These are phyloP conservation scores for Favolaschia claudopus DNA, from an alignment of 768 basidiomycete genomes.

Conservation along the genomic window DNA sequence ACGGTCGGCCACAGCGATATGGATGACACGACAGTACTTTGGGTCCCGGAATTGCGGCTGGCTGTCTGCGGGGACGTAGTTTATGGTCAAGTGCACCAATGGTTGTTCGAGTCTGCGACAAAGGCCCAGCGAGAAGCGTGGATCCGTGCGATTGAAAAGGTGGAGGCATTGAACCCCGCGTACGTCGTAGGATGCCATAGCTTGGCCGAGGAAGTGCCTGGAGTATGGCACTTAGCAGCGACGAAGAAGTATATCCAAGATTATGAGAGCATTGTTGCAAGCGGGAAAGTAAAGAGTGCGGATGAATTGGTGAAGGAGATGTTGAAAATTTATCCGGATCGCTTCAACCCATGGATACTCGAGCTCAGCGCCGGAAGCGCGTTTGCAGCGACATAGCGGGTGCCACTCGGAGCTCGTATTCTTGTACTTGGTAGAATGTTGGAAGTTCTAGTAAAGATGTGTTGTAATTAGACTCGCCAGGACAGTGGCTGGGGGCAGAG, in stretches of 20 bases:
- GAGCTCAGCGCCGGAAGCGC: too few relatives aligned
- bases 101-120: constrained; percentile 12
- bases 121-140: constrained; percentile 15
- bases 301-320: constrained; percentile 8
- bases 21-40: constrained; percentile 16
- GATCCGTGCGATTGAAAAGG: constrained; percentile 14
- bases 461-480: too few relatives aligned
- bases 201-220: constrained; percentile 11
- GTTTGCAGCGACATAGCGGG: too few relatives aligned
- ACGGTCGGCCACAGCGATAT: constrained; percentile 12
- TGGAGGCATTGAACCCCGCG: constrained; percentile 12
- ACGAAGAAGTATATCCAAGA: constrained; percentile 16
- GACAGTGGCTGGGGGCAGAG: too few relatives aligned
- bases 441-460: too few relatives aligned
- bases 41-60: constrained; percentile 10
- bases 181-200: constrained; percentile 14
- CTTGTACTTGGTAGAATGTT: too few relatives aligned
- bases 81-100: constrained; percentile 11
- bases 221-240: constrained; percentile 8
- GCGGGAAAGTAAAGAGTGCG: constrained; percentile 8
- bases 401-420: too few relatives aligned
- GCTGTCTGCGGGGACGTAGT: constrained; percentile 13
- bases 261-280: constrained; percentile 7
- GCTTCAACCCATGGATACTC: too few relatives aligned
- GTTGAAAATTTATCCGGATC: constrained; percentile 12